Conservation (phyloP, 345 rosid genomes). For the Combretum micranthum region DNA sequence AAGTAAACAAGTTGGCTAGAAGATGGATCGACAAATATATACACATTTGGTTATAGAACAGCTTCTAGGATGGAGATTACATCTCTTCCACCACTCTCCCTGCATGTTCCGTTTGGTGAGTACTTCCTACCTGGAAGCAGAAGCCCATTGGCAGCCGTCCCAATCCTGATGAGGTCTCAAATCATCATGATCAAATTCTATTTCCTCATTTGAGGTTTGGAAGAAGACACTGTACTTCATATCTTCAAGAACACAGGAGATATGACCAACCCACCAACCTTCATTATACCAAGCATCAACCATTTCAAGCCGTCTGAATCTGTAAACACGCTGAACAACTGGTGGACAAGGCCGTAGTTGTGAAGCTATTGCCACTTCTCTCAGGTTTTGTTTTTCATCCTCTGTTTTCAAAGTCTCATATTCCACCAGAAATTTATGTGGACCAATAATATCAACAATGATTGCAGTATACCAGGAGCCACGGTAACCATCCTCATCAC, state of each 20-base stretch:
- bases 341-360: conserved; percentile 41
- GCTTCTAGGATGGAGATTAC: too few species aligned
- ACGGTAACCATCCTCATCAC: conserved; percentile 27
- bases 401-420: conserved; percentile 26
- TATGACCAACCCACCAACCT: conserved; percentile 45
- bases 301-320: conserved; percentile 10
- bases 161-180: conserved; percentile 51
- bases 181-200: conserved; percentile 30
- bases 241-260: conserved; percentile 11
- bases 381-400: conserved; percentile 26
- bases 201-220: conserved; percentile 18
- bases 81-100: too few species aligned
- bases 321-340: conserved; percentile 1
- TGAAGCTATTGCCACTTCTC: conserved; percentile 24
- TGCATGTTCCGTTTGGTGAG: not conserved
- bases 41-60: too few species aligned
- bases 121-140: conserved; percentile 16
- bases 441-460: conserved; percentile 4
- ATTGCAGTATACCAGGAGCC: conserved; percentile 31
- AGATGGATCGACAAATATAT: too few species aligned
- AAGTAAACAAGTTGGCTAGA: too few species aligned
- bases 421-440: conserved; percentile 18
- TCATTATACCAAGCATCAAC: conserved; percentile 55
- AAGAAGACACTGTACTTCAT: conserved; percentile 32
- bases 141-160: conserved; percentile 30